phyloP scores from a whole-genome alignment of 352 stramenopile species.

The Plasmopara halstedii region DNA sequence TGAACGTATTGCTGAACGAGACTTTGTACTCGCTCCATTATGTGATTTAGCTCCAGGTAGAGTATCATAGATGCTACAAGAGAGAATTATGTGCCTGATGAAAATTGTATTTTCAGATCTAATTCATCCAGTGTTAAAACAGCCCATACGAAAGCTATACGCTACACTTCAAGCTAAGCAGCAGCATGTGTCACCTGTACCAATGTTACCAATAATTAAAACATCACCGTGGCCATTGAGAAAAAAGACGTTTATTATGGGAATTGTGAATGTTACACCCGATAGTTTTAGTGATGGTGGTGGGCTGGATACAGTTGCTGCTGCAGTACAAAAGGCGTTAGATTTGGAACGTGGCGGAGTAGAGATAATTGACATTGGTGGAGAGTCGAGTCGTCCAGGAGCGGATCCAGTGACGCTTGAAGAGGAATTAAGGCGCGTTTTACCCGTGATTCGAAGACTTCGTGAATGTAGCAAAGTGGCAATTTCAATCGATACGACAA shows the following conservation, averaged over 20 bases:
- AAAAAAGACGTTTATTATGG: slow-evolving; percentile 91
- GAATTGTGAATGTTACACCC: slow-evolving; percentile 98
- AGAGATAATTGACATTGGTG: slow-evolving; percentile 96
- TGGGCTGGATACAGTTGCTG: slow-evolving; percentile 32
- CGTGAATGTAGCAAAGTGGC: slow-evolving; percentile 58
- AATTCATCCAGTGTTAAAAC: slow-evolving; percentile 67
- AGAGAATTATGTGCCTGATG: not conserved
- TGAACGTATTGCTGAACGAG: slow-evolving; percentile 88
- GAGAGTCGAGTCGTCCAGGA: slow-evolving; percentile 98
- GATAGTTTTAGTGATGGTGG: slow-evolving; percentile 93
- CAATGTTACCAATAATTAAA: slow-evolving; percentile 50
- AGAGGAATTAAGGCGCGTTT: slow-evolving; percentile 85
- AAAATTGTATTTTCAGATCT: slow-evolving; percentile 29
- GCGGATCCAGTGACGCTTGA: slow-evolving; percentile 80
- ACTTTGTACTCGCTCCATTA: slow-evolving; percentile 97
- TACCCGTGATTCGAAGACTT: slow-evolving; percentile 93
- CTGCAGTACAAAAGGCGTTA: slow-evolving; percentile 77
- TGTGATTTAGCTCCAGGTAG: slow-evolving; percentile 82
- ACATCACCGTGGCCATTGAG: slow-evolving; percentile 32
- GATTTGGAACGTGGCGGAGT: slow-evolving; percentile 88
- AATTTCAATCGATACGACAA: slow-evolving; percentile 97
- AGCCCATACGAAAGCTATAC: slow-evolving; percentile 71
- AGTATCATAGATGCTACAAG: not conserved
- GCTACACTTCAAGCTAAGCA: slow-evolving; percentile 21
- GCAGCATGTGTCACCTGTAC: slow-evolving; percentile 32